Percentiles rank a stretch among this genome's conserved stretches.
Conservation (phyloP, 176 grass and related monocot species). For the Themeda triandra region DNA sequence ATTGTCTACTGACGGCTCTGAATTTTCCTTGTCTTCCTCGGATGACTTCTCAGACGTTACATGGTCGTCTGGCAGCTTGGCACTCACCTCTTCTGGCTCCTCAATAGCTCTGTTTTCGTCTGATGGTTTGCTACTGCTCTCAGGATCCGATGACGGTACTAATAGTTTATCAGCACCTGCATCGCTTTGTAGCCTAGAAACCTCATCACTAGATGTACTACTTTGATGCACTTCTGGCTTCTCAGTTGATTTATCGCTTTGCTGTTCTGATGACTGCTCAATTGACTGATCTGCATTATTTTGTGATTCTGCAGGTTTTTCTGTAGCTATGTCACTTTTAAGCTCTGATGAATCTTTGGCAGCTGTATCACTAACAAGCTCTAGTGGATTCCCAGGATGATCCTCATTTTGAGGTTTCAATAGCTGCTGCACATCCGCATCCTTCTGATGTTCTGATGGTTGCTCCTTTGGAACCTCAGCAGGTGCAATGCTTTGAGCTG, state of each 20-base stretch:
- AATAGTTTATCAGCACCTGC: neutral
- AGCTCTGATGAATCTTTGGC: conserved; percentile 14
- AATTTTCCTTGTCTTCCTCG: conserved; percentile 25
- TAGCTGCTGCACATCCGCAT: conserved; percentile 5
- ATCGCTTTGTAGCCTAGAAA: conserved; percentile 25
- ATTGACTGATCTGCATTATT: conserved; percentile 14
- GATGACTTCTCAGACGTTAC: neutral
- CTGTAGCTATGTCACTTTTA: neutral
- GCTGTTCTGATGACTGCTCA: conserved; percentile 21
- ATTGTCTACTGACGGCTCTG: conserved; percentile 20
- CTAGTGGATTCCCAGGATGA: conserved; percentile 13
- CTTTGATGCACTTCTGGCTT: conserved; percentile 17
- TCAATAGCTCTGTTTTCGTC: neutral
- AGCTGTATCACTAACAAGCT: conserved; percentile 9
- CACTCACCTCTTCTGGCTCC: neutral
- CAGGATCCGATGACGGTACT: conserved; percentile 18
- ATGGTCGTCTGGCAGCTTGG: conserved; percentile 23
- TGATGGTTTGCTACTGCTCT: neutral
- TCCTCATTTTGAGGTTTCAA: conserved; percentile 29
- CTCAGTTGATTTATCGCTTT: conserved; percentile 3
- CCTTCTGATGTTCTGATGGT: conserved; percentile 13
- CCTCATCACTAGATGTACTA: neutral
- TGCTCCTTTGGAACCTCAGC: conserved; percentile 6
- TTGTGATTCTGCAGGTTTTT: conserved; percentile 22
- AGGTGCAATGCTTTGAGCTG: neutral